These are phyloP conservation scores for Quercus bicolor DNA, from an alignment of 306 rosid species.

Conservation along the genomic window DNA sequence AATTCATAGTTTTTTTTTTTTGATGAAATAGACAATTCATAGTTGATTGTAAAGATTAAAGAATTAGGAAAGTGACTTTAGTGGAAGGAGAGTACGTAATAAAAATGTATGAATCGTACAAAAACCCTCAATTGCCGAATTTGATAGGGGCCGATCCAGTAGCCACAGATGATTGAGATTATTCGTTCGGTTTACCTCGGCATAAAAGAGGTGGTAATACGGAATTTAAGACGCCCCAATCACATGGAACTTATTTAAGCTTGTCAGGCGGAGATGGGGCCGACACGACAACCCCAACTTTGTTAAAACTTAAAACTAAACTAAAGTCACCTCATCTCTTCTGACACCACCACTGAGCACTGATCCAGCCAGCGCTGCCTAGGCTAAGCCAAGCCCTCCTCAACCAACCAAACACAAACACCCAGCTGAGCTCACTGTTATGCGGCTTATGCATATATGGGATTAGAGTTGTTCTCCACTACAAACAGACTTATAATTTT, in stretches of 20 bases:
- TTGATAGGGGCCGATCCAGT: not conserved
- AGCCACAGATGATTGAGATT: not conserved
- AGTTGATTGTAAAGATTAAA: not conserved
- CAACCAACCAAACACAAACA: not conserved
- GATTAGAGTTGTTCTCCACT: too few relatives aligned
- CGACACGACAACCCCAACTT: conserved; percentile 11
- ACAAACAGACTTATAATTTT: too few relatives aligned
- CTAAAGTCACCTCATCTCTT: conserved; percentile 13
- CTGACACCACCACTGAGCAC: conserved; percentile 9
- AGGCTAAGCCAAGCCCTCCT: not conserved
- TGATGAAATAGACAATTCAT: not conserved
- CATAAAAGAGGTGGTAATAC: not conserved
- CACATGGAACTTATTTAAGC: conserved; percentile 41
- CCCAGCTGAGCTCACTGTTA: not conserved
- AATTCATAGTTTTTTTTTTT: not conserved
- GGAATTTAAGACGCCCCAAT: conserved; percentile 19
- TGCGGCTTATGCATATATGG: not conserved
- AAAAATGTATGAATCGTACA: not conserved
- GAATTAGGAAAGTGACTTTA: not conserved
- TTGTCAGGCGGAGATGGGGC: conserved; percentile 29
- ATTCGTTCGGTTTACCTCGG: not conserved
- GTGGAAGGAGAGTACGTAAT: not conserved
- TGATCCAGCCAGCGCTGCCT: not conserved
- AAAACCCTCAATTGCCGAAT: not conserved
- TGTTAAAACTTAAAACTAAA: conserved; percentile 3